A percentile compares a stretch with the other conserved stretches of the same genome.
Conservation (phyloP, 2,329 filamentous ascomycete species). For the Fusarium continuum region DNA sequence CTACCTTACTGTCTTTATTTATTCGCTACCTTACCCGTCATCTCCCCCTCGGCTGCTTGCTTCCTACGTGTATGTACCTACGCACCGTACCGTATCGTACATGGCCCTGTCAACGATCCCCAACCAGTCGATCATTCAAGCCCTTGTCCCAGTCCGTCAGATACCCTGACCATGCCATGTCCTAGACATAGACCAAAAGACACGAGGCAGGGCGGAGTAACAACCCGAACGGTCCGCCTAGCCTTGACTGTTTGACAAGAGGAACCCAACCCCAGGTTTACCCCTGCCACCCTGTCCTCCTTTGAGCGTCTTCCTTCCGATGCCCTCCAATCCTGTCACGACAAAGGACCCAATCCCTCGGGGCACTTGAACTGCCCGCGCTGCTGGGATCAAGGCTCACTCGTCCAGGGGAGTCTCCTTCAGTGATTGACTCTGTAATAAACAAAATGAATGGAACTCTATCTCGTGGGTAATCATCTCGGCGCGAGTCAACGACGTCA, state of each 20-base stretch:
- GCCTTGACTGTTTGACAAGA: slow-evolving; percentile 24
- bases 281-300: slow-evolving; percentile 17
- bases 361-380: not conserved
- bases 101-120: slow-evolving; percentile 12
- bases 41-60: not conserved
- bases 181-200: slow-evolving; percentile 27
- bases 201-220: slow-evolving; percentile 35
- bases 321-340: not conserved
- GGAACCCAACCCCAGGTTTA: slow-evolving; percentile 37
- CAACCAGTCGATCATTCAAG: slow-evolving; percentile 28
- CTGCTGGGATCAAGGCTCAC: not conserved
- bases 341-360: slow-evolving; percentile 23
- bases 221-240: slow-evolving; percentile 34
- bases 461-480: not conserved
- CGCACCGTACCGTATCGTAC: not conserved
- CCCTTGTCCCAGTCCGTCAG: slow-evolving; percentile 20
- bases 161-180: slow-evolving; percentile 10
- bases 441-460: not conserved
- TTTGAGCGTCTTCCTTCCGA: slow-evolving; percentile 7
- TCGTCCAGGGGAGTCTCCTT: not conserved
- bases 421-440: not conserved
- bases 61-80: not conserved
- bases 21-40: too few relatives aligned
- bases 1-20: not conserved
- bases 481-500: slow-evolving; percentile 31